These are phyloP conservation scores for Macrolepiota fuliginosa DNA, from an alignment of 768 basidiomycete genomes.

Conservation along the genomic window DNA sequence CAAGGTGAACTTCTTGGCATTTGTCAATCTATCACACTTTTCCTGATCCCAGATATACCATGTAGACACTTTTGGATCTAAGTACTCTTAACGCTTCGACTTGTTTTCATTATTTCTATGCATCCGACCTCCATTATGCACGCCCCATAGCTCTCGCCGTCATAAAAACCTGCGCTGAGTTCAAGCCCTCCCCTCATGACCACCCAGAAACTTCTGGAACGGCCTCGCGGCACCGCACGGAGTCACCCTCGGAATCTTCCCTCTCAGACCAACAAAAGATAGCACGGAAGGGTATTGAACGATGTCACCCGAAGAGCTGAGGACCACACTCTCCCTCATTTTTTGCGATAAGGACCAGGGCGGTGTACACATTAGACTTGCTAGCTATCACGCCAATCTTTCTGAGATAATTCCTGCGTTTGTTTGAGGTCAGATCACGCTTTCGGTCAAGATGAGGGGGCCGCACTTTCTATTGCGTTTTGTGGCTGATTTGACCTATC, in stretches of 20 bases:
- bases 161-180: slow-evolving; percentile 44
- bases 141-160: slow-evolving; percentile 59
- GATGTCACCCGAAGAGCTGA: slow-evolving; percentile 60
- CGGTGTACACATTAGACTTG: slow-evolving; percentile 55
- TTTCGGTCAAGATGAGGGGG: too few relatives aligned
- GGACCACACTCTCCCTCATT: slow-evolving; percentile 56
- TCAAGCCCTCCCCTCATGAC: slow-evolving; percentile 52
- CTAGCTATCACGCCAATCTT: slow-evolving; percentile 76
- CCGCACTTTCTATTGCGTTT: too few relatives aligned
- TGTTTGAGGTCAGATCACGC: too few relatives aligned
- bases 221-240: slow-evolving; percentile 70
- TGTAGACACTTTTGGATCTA: too few relatives aligned
- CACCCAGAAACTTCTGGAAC: slow-evolving; percentile 61
- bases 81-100: too few relatives aligned
- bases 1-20: too few relatives aligned
- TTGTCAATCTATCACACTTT: too few relatives aligned
- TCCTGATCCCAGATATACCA: too few relatives aligned
- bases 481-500: too few relatives aligned
- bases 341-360: slow-evolving; percentile 31
- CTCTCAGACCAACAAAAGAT: slow-evolving; percentile 40
- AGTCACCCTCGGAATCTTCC: slow-evolving; percentile 49
- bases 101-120: too few relatives aligned
- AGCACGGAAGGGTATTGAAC: slow-evolving; percentile 67
- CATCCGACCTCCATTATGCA: slow-evolving; percentile 68
- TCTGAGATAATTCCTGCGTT: slow-evolving; percentile 56